Evolutionary conservation across 371 early-diverging fungal genomes (phyloP), one percentile per base, ranked within the genome.

Genomic region (Entomophthora muscae): DNA sequence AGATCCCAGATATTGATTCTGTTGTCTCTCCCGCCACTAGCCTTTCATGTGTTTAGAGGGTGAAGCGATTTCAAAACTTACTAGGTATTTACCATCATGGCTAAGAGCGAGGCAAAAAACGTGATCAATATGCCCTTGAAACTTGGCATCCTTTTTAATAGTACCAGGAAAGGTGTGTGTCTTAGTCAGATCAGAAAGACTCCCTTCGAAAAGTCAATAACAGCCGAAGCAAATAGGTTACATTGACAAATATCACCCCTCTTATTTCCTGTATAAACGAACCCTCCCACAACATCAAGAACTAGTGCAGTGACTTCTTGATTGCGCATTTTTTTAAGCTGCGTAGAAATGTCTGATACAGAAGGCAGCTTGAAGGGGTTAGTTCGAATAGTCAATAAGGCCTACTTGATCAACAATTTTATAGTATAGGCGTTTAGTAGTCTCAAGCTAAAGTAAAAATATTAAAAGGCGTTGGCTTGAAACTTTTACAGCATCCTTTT

Each of bases 1-100:
- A 86, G 81, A 2, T 88, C 84, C 96, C 96, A 98, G 3, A 96
- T 80, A 69, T 90, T 83, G 61, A 98, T 88, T n/a, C 76, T 70
- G 63, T 89, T 86, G 68, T 98, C 98, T 32, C 76, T 75, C 26
- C 96, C 95, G 63, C 93, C 96, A 57, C 79, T 78, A 1, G 81
- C 84, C 59, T 68, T 23, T 31, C 12, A 53, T 7, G 61, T 21
- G 33, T 57, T 52, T 31, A 5, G n/a, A 61, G 13, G 54, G 22
- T 28, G 26, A 29, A 53, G n/a, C 23, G 10, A 56, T 32, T 5
- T 2, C 21, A 30, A 51, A 73, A 76, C 42, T 74, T 54, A 84
- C 89, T 71, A 98, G 69, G 67, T 81, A 94, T 69, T 84, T 72
- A 32, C 83, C 83, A 69, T 95, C 96, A 55, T 78, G 76, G 67